phyloP scores from a whole-genome alignment of 176 grass and related monocot species.

The Stipa capillata region DNA sequence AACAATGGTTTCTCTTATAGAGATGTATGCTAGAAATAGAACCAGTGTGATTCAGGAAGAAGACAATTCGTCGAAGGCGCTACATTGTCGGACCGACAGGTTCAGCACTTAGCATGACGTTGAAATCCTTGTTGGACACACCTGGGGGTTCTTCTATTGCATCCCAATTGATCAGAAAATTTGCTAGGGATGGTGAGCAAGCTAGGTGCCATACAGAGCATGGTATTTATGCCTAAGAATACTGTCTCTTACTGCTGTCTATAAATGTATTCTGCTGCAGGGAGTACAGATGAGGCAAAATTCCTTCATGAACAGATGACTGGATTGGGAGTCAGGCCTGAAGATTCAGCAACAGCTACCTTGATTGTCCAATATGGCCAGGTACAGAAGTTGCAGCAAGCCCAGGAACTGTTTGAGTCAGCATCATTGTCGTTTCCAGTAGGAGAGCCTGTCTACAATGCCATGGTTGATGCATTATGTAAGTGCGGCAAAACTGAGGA shows the following conservation, averaged over 20 bases:
- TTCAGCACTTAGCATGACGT: conserved; percentile 15
- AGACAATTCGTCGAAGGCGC: conserved; percentile 22
- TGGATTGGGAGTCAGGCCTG: conserved; percentile 47
- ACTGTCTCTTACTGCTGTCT: conserved; percentile 3
- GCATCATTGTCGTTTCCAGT: conserved; percentile 8
- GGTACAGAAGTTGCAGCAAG: conserved; percentile 48
- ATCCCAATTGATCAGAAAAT: conserved; percentile 57
- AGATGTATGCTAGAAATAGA: too few species aligned
- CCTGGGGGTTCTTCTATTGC: conserved; percentile 33
- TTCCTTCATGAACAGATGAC: conserved; percentile 42
- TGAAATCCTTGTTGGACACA: too few species aligned
- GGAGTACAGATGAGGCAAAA: conserved; percentile 37
- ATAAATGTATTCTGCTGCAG: too few species aligned
- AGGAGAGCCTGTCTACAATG: conserved; percentile 21
- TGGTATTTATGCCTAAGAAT: background rate
- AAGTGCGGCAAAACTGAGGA: too few species aligned
- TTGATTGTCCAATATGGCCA: conserved; percentile 62
- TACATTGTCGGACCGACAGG: conserved; percentile 17
- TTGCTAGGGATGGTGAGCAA: too few species aligned
- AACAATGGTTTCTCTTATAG: too few species aligned
- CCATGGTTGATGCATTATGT: too few species aligned
- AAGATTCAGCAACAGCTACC: conserved; percentile 42
- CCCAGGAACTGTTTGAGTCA: conserved; percentile 43
- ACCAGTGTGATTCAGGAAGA: too few species aligned
- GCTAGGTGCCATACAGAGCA: background rate